These are phyloP conservation scores for Microcera coccophila DNA, from an alignment of 2,329 filamentous ascomycete genomes.

Conservation along the genomic window DNA sequence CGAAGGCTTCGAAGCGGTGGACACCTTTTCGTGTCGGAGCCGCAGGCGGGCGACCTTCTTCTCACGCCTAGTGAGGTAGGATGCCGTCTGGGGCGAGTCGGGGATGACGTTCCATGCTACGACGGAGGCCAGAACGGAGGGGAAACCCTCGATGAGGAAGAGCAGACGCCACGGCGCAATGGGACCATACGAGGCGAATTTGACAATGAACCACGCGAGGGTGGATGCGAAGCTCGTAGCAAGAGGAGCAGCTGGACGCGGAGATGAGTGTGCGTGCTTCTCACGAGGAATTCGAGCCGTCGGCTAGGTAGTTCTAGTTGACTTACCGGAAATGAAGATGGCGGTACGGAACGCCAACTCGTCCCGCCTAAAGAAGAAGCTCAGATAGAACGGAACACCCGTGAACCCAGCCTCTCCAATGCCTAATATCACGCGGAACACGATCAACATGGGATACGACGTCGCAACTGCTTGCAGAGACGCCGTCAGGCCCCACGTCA, in stretches of 20 bases:
- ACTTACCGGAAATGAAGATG: constrained; percentile 71
- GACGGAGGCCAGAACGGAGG: constrained; percentile 70
- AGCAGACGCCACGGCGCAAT: constrained; percentile 83
- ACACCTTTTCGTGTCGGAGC: constrained; percentile 50
- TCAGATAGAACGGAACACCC: constrained; percentile 60
- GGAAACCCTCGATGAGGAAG: constrained; percentile 81
- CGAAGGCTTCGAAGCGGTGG: constrained; percentile 16
- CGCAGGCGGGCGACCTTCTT: constrained; percentile 68
- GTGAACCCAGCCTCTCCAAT: constrained; percentile 64
- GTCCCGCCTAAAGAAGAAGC: constrained; percentile 59
- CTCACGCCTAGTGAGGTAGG: constrained; percentile 60
- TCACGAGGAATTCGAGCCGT: constrained; percentile 7
- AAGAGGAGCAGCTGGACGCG: constrained; percentile 67
- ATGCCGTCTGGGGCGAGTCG: constrained; percentile 65
- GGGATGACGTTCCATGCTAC: constrained; percentile 73
- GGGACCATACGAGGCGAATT: constrained; percentile 58
- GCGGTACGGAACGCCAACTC: constrained; percentile 84
- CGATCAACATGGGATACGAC: constrained; percentile 58
- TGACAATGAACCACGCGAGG: constrained; percentile 74
- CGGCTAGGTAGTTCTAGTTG: no score
- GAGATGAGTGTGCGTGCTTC: constrained; percentile 2
- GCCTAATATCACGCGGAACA: constrained; percentile 54
- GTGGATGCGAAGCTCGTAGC: constrained; percentile 75
- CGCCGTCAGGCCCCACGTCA: constrained; percentile 75
- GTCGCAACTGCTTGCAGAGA: constrained; percentile 66